These are phyloP conservation scores for Albizia julibrissin DNA, from an alignment of 306 rosid species.

Conservation along the genomic window DNA sequence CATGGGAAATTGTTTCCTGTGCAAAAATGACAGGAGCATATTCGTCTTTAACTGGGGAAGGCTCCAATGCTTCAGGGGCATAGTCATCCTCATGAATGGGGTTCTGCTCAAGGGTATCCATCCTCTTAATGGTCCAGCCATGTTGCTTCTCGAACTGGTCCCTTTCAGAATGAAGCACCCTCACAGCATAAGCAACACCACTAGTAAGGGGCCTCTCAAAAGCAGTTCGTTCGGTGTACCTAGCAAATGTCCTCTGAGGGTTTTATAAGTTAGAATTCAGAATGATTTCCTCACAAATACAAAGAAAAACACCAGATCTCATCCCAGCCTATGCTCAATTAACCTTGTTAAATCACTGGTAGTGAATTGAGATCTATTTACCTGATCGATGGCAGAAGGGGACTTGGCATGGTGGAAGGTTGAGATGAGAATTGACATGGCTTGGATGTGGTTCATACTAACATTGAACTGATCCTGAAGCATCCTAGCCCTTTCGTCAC, in stretches of 20 bases:
- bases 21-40: constrained; percentile 99
- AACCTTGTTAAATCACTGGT: not conserved
- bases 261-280: constrained; percentile 52
- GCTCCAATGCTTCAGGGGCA: constrained; percentile 72
- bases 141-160: constrained; percentile 95
- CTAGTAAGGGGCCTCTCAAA: constrained; percentile 98
- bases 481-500: constrained; percentile 98
- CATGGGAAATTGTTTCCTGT: constrained; percentile 90
- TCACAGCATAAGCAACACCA: constrained; percentile 98
- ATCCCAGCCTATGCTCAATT: constrained; percentile 25
- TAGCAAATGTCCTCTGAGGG: constrained; percentile 80
- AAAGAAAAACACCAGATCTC: constrained; percentile 31
- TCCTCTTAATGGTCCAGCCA: constrained; percentile 95
- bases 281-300: constrained; percentile 26
- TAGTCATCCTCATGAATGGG: constrained; percentile 76
- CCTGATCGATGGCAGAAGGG: constrained; percentile 95
- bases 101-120: constrained; percentile 81
- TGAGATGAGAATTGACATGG: constrained; percentile 92
- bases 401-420: constrained; percentile 85
- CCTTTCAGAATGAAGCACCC: constrained; percentile 95
- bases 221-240: constrained; percentile 93
- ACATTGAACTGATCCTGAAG: constrained; percentile 97
- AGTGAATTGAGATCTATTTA: constrained; percentile 40
- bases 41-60: constrained; percentile 79
- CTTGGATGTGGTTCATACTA: constrained; percentile 95